These are phyloP conservation scores for Powellomyces hirtus DNA, from an alignment of 192 early-diverging fungal species.

Conservation along the genomic window DNA sequence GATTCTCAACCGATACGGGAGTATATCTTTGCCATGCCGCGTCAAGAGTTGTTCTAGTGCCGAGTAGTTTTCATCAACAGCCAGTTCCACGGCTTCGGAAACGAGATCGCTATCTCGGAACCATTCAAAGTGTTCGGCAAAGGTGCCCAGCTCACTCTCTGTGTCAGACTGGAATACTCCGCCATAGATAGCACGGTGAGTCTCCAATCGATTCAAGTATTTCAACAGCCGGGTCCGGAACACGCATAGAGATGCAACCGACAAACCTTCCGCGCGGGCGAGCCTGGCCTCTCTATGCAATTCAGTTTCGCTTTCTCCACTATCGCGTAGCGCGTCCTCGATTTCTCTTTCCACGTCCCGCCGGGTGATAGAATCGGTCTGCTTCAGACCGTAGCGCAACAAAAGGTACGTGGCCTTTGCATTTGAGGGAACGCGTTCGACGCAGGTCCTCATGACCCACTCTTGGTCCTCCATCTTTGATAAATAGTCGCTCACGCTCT, in stretches of 20 bases:
- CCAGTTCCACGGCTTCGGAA: constrained; percentile 54
- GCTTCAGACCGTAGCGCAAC: constrained; percentile 52
- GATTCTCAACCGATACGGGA: constrained; percentile 62
- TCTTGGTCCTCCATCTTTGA: constrained; percentile 52
- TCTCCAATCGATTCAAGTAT: constrained; percentile 62
- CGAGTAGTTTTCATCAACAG: constrained; percentile 51
- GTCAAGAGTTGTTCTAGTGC: constrained; percentile 62
- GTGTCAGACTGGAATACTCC: neutral
- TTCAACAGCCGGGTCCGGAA: constrained; percentile 56
- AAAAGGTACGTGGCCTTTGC: constrained; percentile 35
- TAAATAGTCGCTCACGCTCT: constrained; percentile 38
- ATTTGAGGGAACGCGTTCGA: constrained; percentile 38
- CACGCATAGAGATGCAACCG: constrained; percentile 33
- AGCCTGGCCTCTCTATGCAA: constrained; percentile 1
- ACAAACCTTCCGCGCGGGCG: neutral
- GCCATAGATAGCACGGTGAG: constrained; percentile 55
- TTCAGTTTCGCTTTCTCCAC: neutral
- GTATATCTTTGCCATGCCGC: constrained; percentile 54
- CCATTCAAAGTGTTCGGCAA: constrained; percentile 45
- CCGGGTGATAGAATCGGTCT: constrained; percentile 44
- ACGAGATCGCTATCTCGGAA: constrained; percentile 68
- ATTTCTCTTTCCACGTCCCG: constrained; percentile 43
- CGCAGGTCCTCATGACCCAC: constrained; percentile 59
- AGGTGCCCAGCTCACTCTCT: constrained; percentile 3
- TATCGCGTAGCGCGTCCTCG: constrained; percentile 26